Evolutionary conservation across 345 rosid species (phyloP).

Genomic region (Hirschfeldia incana): DNA sequence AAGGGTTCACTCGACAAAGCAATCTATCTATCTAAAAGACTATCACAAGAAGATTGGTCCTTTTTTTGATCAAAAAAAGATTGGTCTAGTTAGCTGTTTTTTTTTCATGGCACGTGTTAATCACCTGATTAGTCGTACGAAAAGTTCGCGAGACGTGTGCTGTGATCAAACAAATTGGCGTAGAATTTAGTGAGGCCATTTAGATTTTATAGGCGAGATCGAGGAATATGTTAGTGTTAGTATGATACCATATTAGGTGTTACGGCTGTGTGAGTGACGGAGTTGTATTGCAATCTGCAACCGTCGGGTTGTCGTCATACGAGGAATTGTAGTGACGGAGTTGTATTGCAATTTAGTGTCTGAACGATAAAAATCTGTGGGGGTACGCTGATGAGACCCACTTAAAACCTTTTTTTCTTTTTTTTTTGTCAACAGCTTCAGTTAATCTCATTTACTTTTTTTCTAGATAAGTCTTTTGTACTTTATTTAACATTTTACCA

Average conservation of each 20-base stretch:
- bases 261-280: slow-evolving; percentile 33
- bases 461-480: slow-evolving; percentile 20
- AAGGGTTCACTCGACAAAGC: slow-evolving; percentile 10
- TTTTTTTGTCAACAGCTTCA: not conserved
- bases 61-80: not conserved
- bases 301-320: too few species aligned
- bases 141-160: not conserved
- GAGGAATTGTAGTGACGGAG: slow-evolving; percentile 8
- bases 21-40: not conserved
- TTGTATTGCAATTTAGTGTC: slow-evolving; percentile 13
- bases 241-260: slow-evolving; percentile 22
- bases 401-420: not conserved
- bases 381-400: slow-evolving; percentile 45
- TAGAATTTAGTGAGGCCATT: not conserved
- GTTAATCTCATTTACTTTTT: not conserved
- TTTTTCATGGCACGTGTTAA: too few species aligned
- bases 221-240: not conserved
- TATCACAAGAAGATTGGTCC: too few species aligned
- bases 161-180: not conserved
- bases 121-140: not conserved
- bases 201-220: not conserved
- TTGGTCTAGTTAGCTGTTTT: not conserved
- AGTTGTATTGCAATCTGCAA: not conserved
- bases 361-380: slow-evolving; percentile 6
- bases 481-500: not conserved